A percentile compares a stretch with the other conserved stretches of the same genome.
phyloP scores from a whole-genome alignment of 164 flowering plant genomes.

The Nymphaea thermarum region DNA sequence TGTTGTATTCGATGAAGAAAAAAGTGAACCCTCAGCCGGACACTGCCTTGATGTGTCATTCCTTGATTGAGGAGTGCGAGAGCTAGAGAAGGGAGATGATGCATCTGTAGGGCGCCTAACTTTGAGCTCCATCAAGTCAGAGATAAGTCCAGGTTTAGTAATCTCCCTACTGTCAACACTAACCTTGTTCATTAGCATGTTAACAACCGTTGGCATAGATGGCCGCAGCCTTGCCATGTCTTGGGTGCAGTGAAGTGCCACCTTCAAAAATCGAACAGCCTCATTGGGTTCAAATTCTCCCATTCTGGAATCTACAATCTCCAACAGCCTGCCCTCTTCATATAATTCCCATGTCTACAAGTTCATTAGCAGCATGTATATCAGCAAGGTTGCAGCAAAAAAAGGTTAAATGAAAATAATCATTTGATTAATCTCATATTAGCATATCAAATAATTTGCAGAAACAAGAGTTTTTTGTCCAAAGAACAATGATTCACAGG shows the following conservation, averaged over 20 bases:
- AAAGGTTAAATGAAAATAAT: too few species aligned
- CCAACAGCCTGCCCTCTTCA: constrained; percentile 42
- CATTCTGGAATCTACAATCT: constrained; percentile 37
- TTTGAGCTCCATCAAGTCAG: constrained; percentile 78
- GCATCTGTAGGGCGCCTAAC: constrained; percentile 15
- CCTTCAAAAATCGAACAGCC: constrained; percentile 58
- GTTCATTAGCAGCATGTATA: neutral
- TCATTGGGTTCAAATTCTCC: constrained; percentile 58
- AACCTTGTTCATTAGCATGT: constrained; percentile 46
- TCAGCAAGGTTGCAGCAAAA: too few species aligned
- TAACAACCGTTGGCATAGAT: constrained; percentile 68
- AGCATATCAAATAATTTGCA: too few species aligned
- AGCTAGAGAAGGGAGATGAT: neutral
- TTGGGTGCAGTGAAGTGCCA: constrained; percentile 82
- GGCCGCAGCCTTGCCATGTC: constrained; percentile 73
- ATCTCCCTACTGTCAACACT: constrained; percentile 22
- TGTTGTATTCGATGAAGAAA: neutral
- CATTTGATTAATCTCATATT: too few species aligned
- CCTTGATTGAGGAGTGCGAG: neutral
- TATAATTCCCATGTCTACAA: constrained; percentile 67
- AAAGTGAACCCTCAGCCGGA: neutral
- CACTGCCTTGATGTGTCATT: neutral
- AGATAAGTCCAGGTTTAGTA: constrained; percentile 62
- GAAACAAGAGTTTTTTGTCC: too few species aligned
- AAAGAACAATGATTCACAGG: too few species aligned